A percentile compares a stretch with the other conserved stretches of the same genome.
Conservation (phyloP, 208 protist genomes). For the Leishmania major region DNA sequence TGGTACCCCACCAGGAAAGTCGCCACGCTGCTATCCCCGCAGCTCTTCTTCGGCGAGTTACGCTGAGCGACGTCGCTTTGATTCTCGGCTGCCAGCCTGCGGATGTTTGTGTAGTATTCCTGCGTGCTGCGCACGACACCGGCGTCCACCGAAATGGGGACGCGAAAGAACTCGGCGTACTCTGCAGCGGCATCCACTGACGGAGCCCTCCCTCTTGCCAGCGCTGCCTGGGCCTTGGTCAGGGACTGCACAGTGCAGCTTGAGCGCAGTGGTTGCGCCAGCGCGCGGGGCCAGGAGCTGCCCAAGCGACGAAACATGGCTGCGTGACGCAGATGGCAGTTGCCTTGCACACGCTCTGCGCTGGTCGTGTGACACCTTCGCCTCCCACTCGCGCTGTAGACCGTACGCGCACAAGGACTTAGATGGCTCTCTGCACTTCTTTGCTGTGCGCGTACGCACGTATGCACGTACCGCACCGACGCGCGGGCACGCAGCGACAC, state of each 20-base stretch:
- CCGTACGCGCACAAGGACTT: not conserved
- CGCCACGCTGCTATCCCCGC: constrained; percentile 23
- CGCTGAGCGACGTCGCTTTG: constrained; percentile 24
- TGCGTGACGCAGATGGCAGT: not conserved
- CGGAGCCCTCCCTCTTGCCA: constrained; percentile 35
- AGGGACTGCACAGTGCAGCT: constrained; percentile 42
- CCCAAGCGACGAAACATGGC: constrained; percentile 24
- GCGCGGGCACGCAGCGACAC: not conserved
- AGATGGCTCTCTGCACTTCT: not conserved
- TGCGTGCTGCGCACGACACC: constrained; percentile 34
- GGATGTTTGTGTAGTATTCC: constrained; percentile 33
- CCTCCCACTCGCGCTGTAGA: not conserved
- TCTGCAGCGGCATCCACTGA: constrained; percentile 31
- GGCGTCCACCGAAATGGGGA: constrained; percentile 35
- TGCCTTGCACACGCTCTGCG: not conserved
- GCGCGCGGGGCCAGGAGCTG: not conserved
- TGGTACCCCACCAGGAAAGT: constrained; percentile 57
- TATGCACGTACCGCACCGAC: not conserved
- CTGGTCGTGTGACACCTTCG: not conserved
- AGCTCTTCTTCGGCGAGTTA: constrained; percentile 21
- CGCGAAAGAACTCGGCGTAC: constrained; percentile 55
- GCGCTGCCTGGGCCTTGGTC: constrained; percentile 46
- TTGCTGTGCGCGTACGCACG: not conserved
- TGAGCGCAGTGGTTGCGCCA: constrained; percentile 6
- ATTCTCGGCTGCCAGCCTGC: constrained; percentile 25